Evolutionary conservation across 2,329 filamentous ascomycete genomes (phyloP).

Genomic region (Exophiala spinifera): DNA sequence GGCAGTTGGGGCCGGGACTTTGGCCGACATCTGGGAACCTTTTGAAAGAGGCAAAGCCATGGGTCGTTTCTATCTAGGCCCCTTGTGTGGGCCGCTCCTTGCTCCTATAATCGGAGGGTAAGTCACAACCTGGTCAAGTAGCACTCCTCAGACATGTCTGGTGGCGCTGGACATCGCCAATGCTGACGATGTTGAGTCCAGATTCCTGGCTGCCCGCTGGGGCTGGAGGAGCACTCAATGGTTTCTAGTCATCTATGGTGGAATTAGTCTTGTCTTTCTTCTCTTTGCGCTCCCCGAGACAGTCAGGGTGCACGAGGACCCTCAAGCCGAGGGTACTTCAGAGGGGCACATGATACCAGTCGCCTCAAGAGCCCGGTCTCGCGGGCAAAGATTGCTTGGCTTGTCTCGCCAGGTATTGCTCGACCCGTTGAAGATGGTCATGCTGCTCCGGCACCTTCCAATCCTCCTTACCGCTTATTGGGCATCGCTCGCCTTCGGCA

Average conservation of each 20-base stretch:
- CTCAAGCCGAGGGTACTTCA: constrained; percentile 43
- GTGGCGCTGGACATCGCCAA: no score
- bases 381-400: no score
- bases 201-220: constrained; percentile 58
- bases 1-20: constrained; percentile 77
- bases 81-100: constrained; percentile 69
- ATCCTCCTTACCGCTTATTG: constrained; percentile 72
- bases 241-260: constrained; percentile 70
- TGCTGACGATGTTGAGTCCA: no score
- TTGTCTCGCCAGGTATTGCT: constrained; percentile 61
- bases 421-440: constrained; percentile 68
- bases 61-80: constrained; percentile 78
- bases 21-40: constrained; percentile 75
- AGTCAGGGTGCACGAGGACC: constrained; percentile 55
- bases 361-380: no score
- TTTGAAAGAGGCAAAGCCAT: constrained; percentile 73
- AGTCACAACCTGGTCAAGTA: no score
- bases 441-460: constrained; percentile 70
- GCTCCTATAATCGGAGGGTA: constrained; percentile 73
- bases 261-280: constrained; percentile 40
- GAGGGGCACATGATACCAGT: no score
- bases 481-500: constrained; percentile 70
- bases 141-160: no score
- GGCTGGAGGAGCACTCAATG: constrained; percentile 77
- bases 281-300: constrained; percentile 46